Evolutionary conservation across 805 yeast species (phyloP).

Genomic region (Wickerhamomyces strasburgensis): DNA sequence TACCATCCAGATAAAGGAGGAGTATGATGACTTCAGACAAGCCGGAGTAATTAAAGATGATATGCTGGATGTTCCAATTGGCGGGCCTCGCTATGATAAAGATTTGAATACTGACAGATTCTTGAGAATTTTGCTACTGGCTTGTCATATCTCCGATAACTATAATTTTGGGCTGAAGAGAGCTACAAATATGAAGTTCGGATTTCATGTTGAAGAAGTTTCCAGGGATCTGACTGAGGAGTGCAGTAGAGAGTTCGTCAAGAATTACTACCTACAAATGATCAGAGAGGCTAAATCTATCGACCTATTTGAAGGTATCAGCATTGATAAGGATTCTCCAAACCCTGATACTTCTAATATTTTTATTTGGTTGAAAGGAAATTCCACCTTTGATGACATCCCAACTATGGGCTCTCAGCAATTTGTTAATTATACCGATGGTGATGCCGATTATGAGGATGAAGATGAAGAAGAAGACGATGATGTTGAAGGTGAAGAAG

Average conservation of each 20-base stretch:
- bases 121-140: conserved; percentile 46
- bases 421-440: conserved; percentile 8
- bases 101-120: conserved; percentile 43
- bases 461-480: conserved; percentile 6
- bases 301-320: conserved; percentile 12
- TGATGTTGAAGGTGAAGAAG: conserved; percentile 5
- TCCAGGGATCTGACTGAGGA: conserved; percentile 7
- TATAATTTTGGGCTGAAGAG: conserved; percentile 53
- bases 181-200: conserved; percentile 27
- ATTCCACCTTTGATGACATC: background rate
- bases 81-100: conserved; percentile 48
- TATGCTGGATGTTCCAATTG: conserved; percentile 57
- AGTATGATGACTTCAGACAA: conserved; percentile 41
- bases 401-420: background rate
- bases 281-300: conserved; percentile 11
- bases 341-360: conserved; percentile 3
- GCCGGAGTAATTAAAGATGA: conserved; percentile 57
- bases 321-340: conserved; percentile 6
- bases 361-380: conserved; percentile 7
- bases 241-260: conserved; percentile 7
- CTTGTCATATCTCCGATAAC: conserved; percentile 45
- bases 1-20: conserved; percentile 46
- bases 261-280: conserved; percentile 10
- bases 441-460: conserved; percentile 12
- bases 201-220: conserved; percentile 15